These are phyloP conservation scores for Ophiostoma piceae DNA, from an alignment of 2,329 filamentous ascomycete species.

Conservation along the genomic window DNA sequence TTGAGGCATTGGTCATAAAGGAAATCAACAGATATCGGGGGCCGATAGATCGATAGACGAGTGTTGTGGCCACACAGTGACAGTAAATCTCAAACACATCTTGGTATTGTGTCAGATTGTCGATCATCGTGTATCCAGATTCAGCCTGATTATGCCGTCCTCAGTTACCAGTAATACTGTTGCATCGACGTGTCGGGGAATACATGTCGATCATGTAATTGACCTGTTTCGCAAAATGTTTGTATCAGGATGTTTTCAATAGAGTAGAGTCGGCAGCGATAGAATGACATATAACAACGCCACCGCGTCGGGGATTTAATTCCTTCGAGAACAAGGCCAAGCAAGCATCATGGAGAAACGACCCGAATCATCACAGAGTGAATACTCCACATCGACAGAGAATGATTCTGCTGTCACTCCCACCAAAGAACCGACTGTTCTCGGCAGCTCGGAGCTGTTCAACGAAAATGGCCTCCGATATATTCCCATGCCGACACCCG, in stretches of 20 bases:
- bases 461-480: slow-evolving; percentile 25
- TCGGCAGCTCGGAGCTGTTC: slow-evolving; percentile 26
- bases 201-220: slow-evolving; percentile 6
- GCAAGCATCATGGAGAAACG: slow-evolving; percentile 3
- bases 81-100: not conserved
- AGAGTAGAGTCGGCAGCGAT: not conserved
- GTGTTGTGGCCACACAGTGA: not conserved
- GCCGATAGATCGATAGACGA: not conserved
- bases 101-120: slow-evolving; percentile 1
- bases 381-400: not conserved
- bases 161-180: not conserved
- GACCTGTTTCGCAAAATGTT: not conserved
- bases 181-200: slow-evolving; percentile 7
- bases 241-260: not conserved
- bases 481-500: slow-evolving; percentile 26
- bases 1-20: slow-evolving; percentile 29
- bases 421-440: not conserved
- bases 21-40: not conserved
- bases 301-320: not conserved
- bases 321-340: not conserved
- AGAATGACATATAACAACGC: not conserved
- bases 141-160: slow-evolving; percentile 12
- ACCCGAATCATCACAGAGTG: not conserved
- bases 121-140: slow-evolving; percentile 10
- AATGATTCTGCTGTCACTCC: not conserved